A percentile compares a stretch with the other conserved stretches of the same genome.
These are phyloP conservation scores for Erysimum pusillum DNA, from an alignment of 441 rosid species.

Conservation along the genomic window DNA sequence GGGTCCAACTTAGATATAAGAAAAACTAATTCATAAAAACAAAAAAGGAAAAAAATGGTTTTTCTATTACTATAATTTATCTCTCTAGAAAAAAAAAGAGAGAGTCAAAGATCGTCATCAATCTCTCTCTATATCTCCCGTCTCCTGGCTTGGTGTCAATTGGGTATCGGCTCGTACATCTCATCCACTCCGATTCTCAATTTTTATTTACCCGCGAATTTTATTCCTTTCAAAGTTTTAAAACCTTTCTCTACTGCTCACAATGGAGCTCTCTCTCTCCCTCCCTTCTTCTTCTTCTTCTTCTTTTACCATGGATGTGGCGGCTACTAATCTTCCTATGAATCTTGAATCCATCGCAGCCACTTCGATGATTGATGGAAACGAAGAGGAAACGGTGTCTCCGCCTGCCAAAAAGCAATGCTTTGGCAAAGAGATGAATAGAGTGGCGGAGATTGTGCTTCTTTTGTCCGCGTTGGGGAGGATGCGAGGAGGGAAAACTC, in stretches of 20 bases:
- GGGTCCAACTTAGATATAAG: no score
- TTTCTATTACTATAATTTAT: no score
- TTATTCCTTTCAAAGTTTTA: conserved; percentile 27
- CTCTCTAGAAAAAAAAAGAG: no score
- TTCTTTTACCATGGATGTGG: conserved; percentile 51
- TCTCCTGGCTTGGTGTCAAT: no score
- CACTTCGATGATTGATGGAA: conserved; percentile 41
- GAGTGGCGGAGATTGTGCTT: conserved; percentile 91
- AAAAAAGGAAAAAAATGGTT: no score
- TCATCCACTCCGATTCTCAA: no score
- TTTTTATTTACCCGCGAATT: conserved; percentile 50
- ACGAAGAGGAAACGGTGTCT: background rate
- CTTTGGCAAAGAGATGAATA: conserved; percentile 48
- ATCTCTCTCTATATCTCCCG: no score
- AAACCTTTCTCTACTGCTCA: conserved; percentile 5
- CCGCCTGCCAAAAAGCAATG: conserved; percentile 57
- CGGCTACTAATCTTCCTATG: conserved; percentile 25
- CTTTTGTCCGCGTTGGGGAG: conserved; percentile 79
- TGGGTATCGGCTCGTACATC: no score
- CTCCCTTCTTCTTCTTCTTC: conserved; percentile 8
- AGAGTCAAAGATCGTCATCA: no score
- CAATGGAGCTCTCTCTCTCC: conserved; percentile 22
- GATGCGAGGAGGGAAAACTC: conserved; percentile 73
- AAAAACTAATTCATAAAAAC: no score
- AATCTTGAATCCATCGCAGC: conserved; percentile 26